Base-by-base conservation (phyloP, 352 stramenopile species). In the Pythium rishiriense region DNA sequence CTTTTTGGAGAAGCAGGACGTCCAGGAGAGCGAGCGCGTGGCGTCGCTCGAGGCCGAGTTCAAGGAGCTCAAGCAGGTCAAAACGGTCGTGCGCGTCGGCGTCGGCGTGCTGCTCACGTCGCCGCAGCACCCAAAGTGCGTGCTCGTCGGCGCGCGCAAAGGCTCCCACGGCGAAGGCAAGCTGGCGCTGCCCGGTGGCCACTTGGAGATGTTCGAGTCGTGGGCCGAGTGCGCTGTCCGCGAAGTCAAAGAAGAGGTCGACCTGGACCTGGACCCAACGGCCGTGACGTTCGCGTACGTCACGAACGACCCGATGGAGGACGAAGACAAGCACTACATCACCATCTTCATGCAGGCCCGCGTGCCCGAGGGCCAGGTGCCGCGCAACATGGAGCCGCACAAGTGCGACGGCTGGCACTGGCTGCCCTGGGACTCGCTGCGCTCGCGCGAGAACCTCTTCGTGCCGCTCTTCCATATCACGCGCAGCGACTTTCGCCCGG, bases 241-340 rank as follows among this genome's bases (percentile, higher is more conserved):
- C 37, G 84, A 94, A 67, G 73, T 93, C 39, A 93, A 93, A 58
- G 86, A 94, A 48, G 86, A 94, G 59, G 91, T 84, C 21, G 80
- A 92, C 61, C 56, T 94, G 28, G 78, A 91, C 49, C 52, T 94
- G 41, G 69, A 73, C 14, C 63, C 65, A 39, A 67, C 4, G 1
- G 42, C 71, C 26, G 37, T 73, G 33, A 75, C 55, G 51, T 89
- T 94, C 55, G 75, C 81, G 19, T 88, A 85, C 47, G 81, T 90
- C 49, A 94, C 85, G 11, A 94, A 94, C 68, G 85, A 94, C 66
- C 76, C 75, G 8, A 94, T 93, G 83, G 72, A 88, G 61, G 74
- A 90, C 56, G 81, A 93, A 61, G 76, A 66, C 49, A 93, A 92
- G 59, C 85, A 94, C 68, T 94, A 93, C 73, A 91, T 93, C 55